phyloP scores from a whole-genome alignment of 106 monocot species.

The Dioscorea alata region DNA sequence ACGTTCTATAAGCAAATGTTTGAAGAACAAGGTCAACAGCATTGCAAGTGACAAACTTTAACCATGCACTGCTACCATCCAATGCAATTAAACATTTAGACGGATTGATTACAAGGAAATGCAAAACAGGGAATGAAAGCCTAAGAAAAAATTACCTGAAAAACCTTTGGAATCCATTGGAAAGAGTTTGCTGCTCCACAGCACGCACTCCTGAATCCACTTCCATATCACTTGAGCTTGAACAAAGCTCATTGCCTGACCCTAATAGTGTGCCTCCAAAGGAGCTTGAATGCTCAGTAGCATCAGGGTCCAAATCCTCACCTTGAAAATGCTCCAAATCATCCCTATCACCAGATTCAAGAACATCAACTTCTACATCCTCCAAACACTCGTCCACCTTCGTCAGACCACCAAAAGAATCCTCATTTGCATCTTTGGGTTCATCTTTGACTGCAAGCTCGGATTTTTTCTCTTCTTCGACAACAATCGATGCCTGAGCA shows the following conservation, averaged over 20 bases:
- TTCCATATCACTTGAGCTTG: conserved; percentile 30
- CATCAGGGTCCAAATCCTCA: conserved; percentile 21
- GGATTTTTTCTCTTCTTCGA: conserved; percentile 1
- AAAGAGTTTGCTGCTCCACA: conserved; percentile 10
- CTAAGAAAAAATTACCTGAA: conserved; percentile 36
- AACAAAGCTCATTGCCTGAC: conserved; percentile 11
- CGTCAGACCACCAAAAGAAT: neutral
- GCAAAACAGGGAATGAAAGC: too few relatives aligned
- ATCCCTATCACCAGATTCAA: neutral
- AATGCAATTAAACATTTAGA: neutral
- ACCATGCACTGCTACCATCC: neutral
- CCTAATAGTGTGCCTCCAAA: conserved; percentile 42
- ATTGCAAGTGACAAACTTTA: too few relatives aligned
- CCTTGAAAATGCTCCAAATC: neutral
- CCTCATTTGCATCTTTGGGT: neutral
- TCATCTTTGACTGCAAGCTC: neutral
- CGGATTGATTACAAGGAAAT: too few relatives aligned
- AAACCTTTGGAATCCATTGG: conserved; percentile 8
- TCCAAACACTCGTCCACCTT: neutral
- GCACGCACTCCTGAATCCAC: conserved; percentile 28
- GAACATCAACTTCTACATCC: conserved; percentile 10
- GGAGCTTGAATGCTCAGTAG: conserved; percentile 52
- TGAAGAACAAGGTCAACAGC: neutral
- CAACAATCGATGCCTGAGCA: neutral
- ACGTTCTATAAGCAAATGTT: neutral